phyloP scores from a whole-genome alignment of 495 filamentous ascomycete genomes.

The Podospora appendiculata region DNA sequence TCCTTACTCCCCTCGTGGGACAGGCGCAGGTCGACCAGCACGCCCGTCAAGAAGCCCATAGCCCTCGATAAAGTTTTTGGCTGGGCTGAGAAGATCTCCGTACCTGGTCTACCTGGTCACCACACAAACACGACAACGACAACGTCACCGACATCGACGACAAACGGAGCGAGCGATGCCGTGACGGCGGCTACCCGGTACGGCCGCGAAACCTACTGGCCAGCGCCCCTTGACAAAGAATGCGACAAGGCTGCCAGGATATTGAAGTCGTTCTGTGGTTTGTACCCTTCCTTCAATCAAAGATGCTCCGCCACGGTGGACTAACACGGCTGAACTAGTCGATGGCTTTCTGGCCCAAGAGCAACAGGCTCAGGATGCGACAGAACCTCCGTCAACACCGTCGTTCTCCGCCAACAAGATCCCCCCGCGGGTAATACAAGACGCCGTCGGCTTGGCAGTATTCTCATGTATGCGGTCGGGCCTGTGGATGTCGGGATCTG shows the following conservation, averaged over 20 bases:
- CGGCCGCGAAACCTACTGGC: conserved; percentile 65
- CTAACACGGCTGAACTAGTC: neutral
- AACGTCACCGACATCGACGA: neutral
- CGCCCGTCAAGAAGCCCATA: conserved; percentile 12
- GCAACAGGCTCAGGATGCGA: conserved; percentile 12
- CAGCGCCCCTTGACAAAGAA: conserved; percentile 71
- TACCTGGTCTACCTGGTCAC: conserved; percentile 7
- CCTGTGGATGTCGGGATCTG: conserved; percentile 83
- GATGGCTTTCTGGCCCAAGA: conserved; percentile 40
- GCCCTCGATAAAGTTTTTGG: conserved; percentile 36
- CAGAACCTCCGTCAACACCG: conserved; percentile 25
- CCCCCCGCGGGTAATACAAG: conserved; percentile 68
- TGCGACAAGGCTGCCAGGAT: conserved; percentile 84
- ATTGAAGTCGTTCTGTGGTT: conserved; percentile 72
- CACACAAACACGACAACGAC: no score
- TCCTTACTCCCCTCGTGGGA: conserved; percentile 44
- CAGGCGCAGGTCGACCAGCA: conserved; percentile 25
- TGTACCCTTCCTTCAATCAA: conserved; percentile 8
- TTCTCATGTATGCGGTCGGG: conserved; percentile 93
- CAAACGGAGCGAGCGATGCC: conserved; percentile 38
- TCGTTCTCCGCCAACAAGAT: conserved; percentile 70
- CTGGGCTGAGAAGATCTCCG: conserved; percentile 38
- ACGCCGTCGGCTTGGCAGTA: conserved; percentile 79
- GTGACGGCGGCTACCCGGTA: conserved; percentile 43
- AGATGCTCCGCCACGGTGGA: neutral